phyloP scores from a whole-genome alignment of 495 filamentous ascomycete species.

The Aspergillus haitiensis region DNA sequence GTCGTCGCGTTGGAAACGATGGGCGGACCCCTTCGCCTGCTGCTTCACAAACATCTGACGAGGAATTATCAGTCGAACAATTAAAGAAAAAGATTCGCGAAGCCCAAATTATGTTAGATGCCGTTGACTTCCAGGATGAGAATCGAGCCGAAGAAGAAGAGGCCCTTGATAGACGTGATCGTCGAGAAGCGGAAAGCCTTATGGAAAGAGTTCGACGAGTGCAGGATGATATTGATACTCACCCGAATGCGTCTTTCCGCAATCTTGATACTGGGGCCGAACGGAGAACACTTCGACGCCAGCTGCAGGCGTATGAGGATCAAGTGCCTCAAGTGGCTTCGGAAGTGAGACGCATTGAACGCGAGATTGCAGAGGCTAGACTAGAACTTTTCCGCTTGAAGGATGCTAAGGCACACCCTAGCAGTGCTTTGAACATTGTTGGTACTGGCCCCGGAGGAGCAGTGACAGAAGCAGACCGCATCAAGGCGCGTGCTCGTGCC shows the following conservation, averaged over 20 bases:
- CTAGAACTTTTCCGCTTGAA: conserved; percentile 91
- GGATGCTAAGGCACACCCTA: conserved; percentile 90
- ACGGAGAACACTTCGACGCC: conserved; percentile 77
- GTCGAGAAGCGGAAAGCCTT: conserved; percentile 89
- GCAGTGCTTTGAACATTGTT: conserved; percentile 76
- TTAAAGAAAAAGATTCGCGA: conserved; percentile 91
- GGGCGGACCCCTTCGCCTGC: conserved; percentile 72
- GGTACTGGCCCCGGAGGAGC: conserved; percentile 91
- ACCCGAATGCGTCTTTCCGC: conserved; percentile 75
- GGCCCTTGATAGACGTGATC: conserved; percentile 82
- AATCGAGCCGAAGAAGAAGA: conserved; percentile 88
- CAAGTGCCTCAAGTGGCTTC: conserved; percentile 89
- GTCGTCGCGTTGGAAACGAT: conserved; percentile 74
- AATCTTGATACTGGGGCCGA: conserved; percentile 83
- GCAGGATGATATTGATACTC: conserved; percentile 93
- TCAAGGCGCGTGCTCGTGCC: conserved; percentile 92
- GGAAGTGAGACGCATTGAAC: conserved; percentile 85
- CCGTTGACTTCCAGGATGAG: conserved; percentile 95
- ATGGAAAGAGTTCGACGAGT: conserved; percentile 90
- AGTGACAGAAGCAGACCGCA: conserved; percentile 89
- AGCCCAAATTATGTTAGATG: conserved; percentile 93
- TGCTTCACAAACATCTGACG: conserved; percentile 74
- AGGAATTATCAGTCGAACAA: conserved; percentile 84
- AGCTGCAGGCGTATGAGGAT: conserved; percentile 85
- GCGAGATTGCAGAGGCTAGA: conserved; percentile 86